Evolutionary conservation across 1,139 yeast species (phyloP).

Genomic region (Magnusiomyces sp.): DNA sequence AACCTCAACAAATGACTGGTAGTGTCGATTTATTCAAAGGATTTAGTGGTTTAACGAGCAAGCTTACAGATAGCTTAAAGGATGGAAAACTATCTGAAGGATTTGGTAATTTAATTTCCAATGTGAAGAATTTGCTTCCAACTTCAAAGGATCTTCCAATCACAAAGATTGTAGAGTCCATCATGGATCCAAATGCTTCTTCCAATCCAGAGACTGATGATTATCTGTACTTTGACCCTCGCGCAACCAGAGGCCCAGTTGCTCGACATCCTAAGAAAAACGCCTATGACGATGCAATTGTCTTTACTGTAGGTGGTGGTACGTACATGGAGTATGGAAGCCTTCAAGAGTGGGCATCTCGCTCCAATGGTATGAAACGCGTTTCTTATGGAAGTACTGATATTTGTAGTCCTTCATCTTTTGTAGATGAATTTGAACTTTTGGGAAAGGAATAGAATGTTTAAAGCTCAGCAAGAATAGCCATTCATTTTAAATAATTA

Average conservation of each 20-base stretch:
- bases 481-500: too few species aligned
- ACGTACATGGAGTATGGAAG: slow-evolving; percentile 90
- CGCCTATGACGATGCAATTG: slow-evolving; percentile 69
- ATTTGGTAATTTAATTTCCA: slow-evolving; percentile 79
- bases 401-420: slow-evolving; percentile 66
- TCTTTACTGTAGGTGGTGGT: slow-evolving; percentile 95
- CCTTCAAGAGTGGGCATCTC: slow-evolving; percentile 76
- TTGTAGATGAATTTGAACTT: slow-evolving; percentile 48
- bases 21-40: slow-evolving; percentile 48
- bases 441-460: background rate
- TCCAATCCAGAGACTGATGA: slow-evolving; percentile 54
- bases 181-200: slow-evolving; percentile 70
- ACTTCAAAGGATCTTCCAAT: slow-evolving; percentile 82
- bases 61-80: slow-evolving; percentile 54
- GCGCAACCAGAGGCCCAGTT: slow-evolving; percentile 74
- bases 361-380: slow-evolving; percentile 31
- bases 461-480: too few species aligned
- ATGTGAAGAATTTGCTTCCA: slow-evolving; percentile 79
- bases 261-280: slow-evolving; percentile 84
- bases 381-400: slow-evolving; percentile 86
- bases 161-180: slow-evolving; percentile 82
- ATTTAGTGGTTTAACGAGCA: slow-evolving; percentile 68
- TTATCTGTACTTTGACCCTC: slow-evolving; percentile 85
- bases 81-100: slow-evolving; percentile 67
- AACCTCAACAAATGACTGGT: slow-evolving; percentile 18